A percentile compares a stretch with the other conserved stretches of the same genome.
Evolutionary conservation across 2,329 filamentous ascomycete species (phyloP).

Genomic region (Aspergillus quadricinctus): DNA sequence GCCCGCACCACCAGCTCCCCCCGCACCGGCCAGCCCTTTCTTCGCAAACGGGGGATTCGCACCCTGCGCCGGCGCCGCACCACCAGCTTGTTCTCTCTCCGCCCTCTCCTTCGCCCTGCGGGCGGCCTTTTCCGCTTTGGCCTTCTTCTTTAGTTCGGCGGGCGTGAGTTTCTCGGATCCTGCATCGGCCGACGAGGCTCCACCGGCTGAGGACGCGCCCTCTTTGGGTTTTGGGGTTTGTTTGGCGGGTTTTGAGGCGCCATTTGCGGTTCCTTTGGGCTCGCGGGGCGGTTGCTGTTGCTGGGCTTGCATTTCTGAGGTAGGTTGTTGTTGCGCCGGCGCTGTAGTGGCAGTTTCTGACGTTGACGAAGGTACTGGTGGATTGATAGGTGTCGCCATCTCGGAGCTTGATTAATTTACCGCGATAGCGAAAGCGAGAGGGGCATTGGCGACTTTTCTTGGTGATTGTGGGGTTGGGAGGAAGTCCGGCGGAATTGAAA

Average conservation of each 20-base stretch:
- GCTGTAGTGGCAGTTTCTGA: conserved; percentile 14
- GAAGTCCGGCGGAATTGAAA: conserved; percentile 12
- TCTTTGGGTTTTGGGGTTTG: conserved; percentile 21
- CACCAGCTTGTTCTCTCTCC: conserved; percentile 44
- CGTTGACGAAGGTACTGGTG: conserved; percentile 13
- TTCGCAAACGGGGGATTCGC: conserved; percentile 18
- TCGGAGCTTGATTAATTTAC: conserved; percentile 16
- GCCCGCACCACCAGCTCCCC: conserved; percentile 8
- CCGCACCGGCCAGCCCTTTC: conserved; percentile 26
- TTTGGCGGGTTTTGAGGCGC: conserved; percentile 19
- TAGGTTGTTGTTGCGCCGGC: conserved; percentile 15
- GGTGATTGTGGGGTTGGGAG: conserved; percentile 17
- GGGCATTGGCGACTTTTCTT: conserved; percentile 27
- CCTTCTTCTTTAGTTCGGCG: conserved; percentile 81
- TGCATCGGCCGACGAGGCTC: conserved; percentile 19
- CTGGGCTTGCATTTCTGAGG: conserved; percentile 10
- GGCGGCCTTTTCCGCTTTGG: conserved; percentile 88
- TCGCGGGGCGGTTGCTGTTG: conserved; percentile 21
- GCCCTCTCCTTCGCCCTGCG: conserved; percentile 69
- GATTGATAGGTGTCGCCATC: conserved; percentile 25
- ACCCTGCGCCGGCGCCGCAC: conserved; percentile 22
- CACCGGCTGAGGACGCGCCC: conserved; percentile 17
- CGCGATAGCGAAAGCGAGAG: conserved; percentile 17
- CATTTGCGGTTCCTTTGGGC: conserved; percentile 17
- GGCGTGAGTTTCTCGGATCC: conserved; percentile 35